Conservation (phyloP, 805 yeast genomes). For the Ogataea angusta region DNA sequence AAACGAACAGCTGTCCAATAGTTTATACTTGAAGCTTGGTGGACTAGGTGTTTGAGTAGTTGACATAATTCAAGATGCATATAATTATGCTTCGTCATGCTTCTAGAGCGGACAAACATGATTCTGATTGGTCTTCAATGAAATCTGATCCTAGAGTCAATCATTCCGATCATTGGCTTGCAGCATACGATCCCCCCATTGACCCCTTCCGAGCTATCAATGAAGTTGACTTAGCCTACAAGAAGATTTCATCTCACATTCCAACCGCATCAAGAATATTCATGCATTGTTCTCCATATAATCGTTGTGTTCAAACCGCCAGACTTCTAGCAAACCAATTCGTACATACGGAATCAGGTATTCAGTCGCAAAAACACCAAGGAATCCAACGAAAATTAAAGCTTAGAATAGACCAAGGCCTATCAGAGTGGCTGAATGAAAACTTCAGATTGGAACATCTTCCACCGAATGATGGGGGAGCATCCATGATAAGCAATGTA, state of each 20-base stretch:
- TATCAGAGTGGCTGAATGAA: constrained; percentile 43
- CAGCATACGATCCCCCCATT: constrained; percentile 37
- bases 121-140: not conserved
- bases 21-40: no score
- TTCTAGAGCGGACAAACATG: constrained; percentile 30
- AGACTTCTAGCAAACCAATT: constrained; percentile 27
- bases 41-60: no score
- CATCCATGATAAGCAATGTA: constrained; percentile 37
- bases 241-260: constrained; percentile 25
- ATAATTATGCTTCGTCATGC: constrained; percentile 33
- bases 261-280: constrained; percentile 18
- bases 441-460: constrained; percentile 37
- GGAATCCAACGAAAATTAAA: not conserved
- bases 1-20: not conserved
- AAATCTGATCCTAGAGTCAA: not conserved
- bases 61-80: constrained; percentile 24
- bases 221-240: constrained; percentile 30
- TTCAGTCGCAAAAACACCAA: no score
- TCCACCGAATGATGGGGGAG: constrained; percentile 47
- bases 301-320: constrained; percentile 42
- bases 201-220: constrained; percentile 20
- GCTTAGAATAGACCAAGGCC: constrained; percentile 35
- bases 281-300: constrained; percentile 42
- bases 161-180: constrained; percentile 32
- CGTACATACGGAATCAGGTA: no score